Base-by-base conservation (phyloP, 1,284 basidiomycete species). In the Heterobasidion parviporum region DNA sequence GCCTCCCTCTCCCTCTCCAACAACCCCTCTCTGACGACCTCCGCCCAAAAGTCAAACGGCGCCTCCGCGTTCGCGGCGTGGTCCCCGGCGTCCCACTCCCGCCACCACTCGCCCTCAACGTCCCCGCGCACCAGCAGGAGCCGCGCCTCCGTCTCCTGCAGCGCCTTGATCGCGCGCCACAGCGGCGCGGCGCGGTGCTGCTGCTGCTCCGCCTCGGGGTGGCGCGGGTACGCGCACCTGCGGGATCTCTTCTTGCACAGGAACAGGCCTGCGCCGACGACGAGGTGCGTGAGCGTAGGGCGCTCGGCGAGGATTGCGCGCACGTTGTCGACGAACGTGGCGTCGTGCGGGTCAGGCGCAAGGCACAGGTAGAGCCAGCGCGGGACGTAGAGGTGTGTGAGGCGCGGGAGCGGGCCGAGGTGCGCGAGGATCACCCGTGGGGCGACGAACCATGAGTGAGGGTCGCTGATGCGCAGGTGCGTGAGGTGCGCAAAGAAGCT, bases 301-400 rank as follows among this genome's bases (percentile, higher is more conserved):
- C 64, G 65, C 50, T 56, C 59, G 8, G 50, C 56, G n/a, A 76
- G 63, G 38, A 76, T 62, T 8, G 54, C 32, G 20, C 56, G 56
- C 15, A 77, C 57, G 32, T 75, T 71, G 6, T 67, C 61, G 6
- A 65, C 63, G 55, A 78, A 77, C n/a, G 66, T 60, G 6, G 56
- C 46, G 59, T 78, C 76, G 56, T 77, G 77, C 36, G 69, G 70
- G 56, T 69, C 66, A 58, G 76, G 76, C 3, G 72, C 71, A 6
- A 6, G 26, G 5, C 6, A 26, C 26, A 26, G 4, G 51, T 73
- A 65, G 18, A 70, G 65, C 6, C 71, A 68, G 34, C 76, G 72
- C 2, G 72, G 61, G 18, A 78, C 63, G 45, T 73, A 68, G n/a
- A 78, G 63, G 58, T 77, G 70, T 6, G 74, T 68, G 9, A 78